A percentile compares a stretch with the other conserved stretches of the same genome.
phyloP scores from a whole-genome alignment of 331 rosid species.

The Erythrophleum ivorense region DNA sequence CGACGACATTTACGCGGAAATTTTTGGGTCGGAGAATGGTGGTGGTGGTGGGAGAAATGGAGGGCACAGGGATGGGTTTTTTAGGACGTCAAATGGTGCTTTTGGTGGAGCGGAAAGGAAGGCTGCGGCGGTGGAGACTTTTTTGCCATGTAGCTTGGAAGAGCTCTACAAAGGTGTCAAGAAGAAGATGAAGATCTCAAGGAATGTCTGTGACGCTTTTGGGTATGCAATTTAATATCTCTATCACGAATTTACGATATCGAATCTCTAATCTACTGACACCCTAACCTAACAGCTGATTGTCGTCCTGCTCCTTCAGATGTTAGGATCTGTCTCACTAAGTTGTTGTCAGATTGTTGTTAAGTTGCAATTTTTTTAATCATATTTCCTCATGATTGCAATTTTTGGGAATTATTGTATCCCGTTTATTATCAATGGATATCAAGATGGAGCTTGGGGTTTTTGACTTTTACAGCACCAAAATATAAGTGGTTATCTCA shows the following conservation, averaged over 20 bases:
- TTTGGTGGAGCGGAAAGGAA: constrained; percentile 11
- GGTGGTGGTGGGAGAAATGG: constrained; percentile 17
- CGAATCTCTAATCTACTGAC: not conserved
- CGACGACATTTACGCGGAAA: constrained; percentile 63
- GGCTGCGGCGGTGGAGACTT: constrained; percentile 25
- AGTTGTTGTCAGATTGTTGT: not conserved
- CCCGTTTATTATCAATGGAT: not conserved
- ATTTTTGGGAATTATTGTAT: not conserved
- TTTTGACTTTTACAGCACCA: not conserved
- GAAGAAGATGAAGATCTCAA: constrained; percentile 32
- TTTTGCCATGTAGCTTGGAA: constrained; percentile 22
- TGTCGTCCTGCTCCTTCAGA: not conserved
- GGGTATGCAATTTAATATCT: constrained; percentile 23
- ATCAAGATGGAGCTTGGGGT: not conserved
- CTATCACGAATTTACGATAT: not conserved
- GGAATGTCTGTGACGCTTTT: constrained; percentile 21
- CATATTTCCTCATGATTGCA: not conserved
- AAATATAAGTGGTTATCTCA: not conserved
- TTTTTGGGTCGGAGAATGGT: constrained; percentile 51
- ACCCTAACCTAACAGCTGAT: not conserved
- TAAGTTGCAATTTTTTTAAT: not conserved
- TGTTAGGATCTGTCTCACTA: not conserved
- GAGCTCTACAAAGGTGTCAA: constrained; percentile 32
- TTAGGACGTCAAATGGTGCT: constrained; percentile 14
- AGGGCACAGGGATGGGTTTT: not conserved